A percentile compares a stretch with the other conserved stretches of the same genome.
phyloP scores from a whole-genome alignment of 2,329 filamentous ascomycete genomes.

The Nothomitra cinnamomea region DNA sequence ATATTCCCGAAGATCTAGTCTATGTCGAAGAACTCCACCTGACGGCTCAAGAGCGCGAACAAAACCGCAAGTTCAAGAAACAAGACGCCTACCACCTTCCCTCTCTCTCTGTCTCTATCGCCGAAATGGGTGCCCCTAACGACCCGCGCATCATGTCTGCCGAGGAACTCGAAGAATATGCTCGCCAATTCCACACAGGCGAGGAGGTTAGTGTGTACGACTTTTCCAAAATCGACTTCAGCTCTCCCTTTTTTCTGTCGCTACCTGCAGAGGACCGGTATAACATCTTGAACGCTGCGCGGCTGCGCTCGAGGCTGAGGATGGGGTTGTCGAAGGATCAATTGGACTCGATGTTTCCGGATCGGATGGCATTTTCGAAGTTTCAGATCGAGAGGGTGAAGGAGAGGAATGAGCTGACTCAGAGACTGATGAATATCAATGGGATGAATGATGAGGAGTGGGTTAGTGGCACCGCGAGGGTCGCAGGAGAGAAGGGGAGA shows the following conservation, averaged over 20 bases:
- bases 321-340: slow-evolving; percentile 98
- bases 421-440: slow-evolving; percentile 84
- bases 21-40: slow-evolving; percentile 86
- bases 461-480: slow-evolving; percentile 43
- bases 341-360: slow-evolving; percentile 87
- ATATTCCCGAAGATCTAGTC: slow-evolving; percentile 55
- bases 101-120: slow-evolving; percentile 60
- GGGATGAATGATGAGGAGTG: slow-evolving; percentile 69
- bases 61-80: slow-evolving; percentile 66
- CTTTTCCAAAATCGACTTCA: slow-evolving; percentile 97
- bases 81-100: slow-evolving; percentile 93
- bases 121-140: slow-evolving; percentile 74
- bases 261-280: slow-evolving; percentile 81
- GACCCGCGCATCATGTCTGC: slow-evolving; percentile 94
- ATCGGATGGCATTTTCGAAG: slow-evolving; percentile 89
- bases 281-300: slow-evolving; percentile 90
- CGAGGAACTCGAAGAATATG: slow-evolving; percentile 87
- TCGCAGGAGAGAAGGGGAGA: slow-evolving; percentile 72
- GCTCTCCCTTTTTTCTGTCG: slow-evolving; percentile 87
- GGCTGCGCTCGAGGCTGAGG: slow-evolving; percentile 69
- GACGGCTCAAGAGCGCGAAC: slow-evolving; percentile 55
- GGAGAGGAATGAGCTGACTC: slow-evolving; percentile 87
- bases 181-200: slow-evolving; percentile 75
- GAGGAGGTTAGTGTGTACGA: slow-evolving; percentile 84
- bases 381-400: slow-evolving; percentile 92